These are phyloP conservation scores for Ramaria rubella DNA, from an alignment of 768 basidiomycete genomes.

Conservation along the genomic window DNA sequence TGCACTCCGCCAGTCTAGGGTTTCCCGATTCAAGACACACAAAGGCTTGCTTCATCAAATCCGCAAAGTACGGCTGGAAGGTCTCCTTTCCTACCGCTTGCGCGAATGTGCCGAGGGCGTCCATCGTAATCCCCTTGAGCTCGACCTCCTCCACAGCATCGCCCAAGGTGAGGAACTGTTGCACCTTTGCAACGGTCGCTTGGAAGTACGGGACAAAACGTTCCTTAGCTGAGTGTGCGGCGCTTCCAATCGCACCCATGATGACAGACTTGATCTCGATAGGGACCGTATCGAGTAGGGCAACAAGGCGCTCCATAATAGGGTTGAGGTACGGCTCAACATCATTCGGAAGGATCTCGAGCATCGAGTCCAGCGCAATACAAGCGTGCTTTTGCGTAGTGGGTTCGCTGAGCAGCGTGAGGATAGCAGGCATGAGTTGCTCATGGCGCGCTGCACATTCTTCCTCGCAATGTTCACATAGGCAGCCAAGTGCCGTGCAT, in stretches of 20 bases:
- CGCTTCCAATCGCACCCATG: conserved; percentile 95
- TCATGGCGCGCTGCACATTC: conserved; percentile 80
- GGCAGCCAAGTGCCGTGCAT: conserved; percentile 91
- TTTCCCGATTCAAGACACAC: conserved; percentile 82
- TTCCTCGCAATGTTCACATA: conserved; percentile 97
- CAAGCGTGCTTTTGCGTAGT: conserved; percentile 90
- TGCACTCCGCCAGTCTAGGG: conserved; percentile 85
- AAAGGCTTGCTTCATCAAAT: conserved; percentile 94
- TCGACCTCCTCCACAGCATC: conserved; percentile 90
- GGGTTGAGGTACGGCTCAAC: conserved; percentile 87
- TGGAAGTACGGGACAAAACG: conserved; percentile 93
- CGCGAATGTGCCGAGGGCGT: conserved; percentile 97
- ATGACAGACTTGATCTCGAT: conserved; percentile 86
- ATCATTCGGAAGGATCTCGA: conserved; percentile 87
- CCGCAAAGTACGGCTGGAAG: conserved; percentile 93
- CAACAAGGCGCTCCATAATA: conserved; percentile 91
- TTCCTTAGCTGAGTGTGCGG: conserved; percentile 90
- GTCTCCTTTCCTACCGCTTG: conserved; percentile 92
- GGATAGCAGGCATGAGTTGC: conserved; percentile 83
- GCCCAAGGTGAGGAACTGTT: conserved; percentile 79
- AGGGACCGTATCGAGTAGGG: conserved; percentile 83
- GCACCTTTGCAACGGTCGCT: conserved; percentile 80
- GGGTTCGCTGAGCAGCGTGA: conserved; percentile 82
- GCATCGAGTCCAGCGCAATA: conserved; percentile 91
- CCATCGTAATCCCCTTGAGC: conserved; percentile 95